These are phyloP conservation scores for Boletus sp. DNA, from an alignment of 1,284 basidiomycete species.

Conservation along the genomic window DNA sequence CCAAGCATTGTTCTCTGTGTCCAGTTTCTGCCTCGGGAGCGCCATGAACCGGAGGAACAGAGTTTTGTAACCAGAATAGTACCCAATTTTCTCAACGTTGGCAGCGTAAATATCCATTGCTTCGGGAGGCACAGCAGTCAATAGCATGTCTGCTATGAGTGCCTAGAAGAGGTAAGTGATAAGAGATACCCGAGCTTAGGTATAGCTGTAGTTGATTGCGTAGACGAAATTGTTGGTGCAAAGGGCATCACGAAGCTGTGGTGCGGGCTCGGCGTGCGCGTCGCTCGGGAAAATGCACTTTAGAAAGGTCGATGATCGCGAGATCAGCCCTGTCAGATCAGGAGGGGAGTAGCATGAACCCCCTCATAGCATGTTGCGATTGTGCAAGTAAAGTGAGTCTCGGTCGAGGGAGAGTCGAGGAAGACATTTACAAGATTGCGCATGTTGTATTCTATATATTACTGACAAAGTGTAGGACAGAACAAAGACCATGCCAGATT, in stretches of 20 bases:
- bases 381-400: too few species aligned
- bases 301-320: conserved; percentile 58
- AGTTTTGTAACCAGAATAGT: conserved; percentile 52
- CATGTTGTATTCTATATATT: background rate
- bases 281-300: conserved; percentile 47
- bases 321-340: conserved; percentile 44
- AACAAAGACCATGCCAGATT: conserved; percentile 34
- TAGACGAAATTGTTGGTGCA: conserved; percentile 58
- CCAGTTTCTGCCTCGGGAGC: conserved; percentile 8
- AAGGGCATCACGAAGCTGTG: conserved; percentile 55
- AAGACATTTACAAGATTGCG: too few species aligned
- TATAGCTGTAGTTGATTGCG: conserved; percentile 53
- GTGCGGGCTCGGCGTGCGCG: conserved; percentile 45
- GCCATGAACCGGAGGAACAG: background rate
- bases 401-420: too few species aligned
- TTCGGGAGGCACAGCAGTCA: conserved; percentile 46
- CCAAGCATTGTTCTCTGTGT: conserved; percentile 51
- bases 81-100: conserved; percentile 44
- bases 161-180: background rate
- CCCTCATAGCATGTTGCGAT: too few species aligned
- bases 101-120: conserved; percentile 53
- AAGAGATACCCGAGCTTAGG: conserved; percentile 39
- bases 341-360: background rate
- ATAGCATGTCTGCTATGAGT: conserved; percentile 49
- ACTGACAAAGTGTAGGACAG: conserved; percentile 29